Percentiles rank a stretch among this genome's conserved stretches.
Conservation (phyloP, 2,329 filamentous ascomycete genomes). For the Orbilia blumenaviensis region DNA sequence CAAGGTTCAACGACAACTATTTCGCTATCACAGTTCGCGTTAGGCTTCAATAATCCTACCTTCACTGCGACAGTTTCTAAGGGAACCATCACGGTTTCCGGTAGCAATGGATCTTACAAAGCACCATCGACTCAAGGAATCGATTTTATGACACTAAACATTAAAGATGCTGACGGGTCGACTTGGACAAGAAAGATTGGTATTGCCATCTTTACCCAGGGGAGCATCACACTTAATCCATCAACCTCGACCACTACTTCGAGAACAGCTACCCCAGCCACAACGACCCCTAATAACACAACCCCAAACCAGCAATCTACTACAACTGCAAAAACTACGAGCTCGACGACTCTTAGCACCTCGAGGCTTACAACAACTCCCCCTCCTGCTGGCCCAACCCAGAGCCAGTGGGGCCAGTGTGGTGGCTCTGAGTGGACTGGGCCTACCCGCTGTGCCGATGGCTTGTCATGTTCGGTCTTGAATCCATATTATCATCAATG, state of each 20-base stretch:
- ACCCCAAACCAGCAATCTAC: neutral
- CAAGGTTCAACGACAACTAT: slow-evolving; percentile 57
- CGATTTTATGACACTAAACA: slow-evolving; percentile 49
- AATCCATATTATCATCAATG: slow-evolving; percentile 26
- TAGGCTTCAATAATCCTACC: slow-evolving; percentile 54
- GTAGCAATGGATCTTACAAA: slow-evolving; percentile 43
- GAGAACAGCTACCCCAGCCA: neutral
- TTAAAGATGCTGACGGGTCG: slow-evolving; percentile 55
- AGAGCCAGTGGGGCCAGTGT: slow-evolving; percentile 2
- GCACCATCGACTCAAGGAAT: slow-evolving; percentile 52
- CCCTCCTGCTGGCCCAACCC: neutral
- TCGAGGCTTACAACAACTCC: neutral
- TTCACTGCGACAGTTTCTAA: slow-evolving; percentile 52
- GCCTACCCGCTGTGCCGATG: neutral
- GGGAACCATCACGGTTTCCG: slow-evolving; percentile 51
- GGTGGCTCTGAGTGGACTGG: slow-evolving; percentile 8
- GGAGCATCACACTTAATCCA: slow-evolving; percentile 1
- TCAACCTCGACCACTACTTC: neutral
- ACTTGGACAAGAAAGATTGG: slow-evolving; percentile 55
- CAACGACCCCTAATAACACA: neutral
- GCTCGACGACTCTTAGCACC: neutral
- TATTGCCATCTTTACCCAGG: slow-evolving; percentile 34
- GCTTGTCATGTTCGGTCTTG: neutral
- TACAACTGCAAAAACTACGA: neutral
- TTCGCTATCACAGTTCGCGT: slow-evolving; percentile 57